These are phyloP conservation scores for Rubroboletus pulcherrimus DNA, from an alignment of 768 basidiomycete species.

Conservation along the genomic window DNA sequence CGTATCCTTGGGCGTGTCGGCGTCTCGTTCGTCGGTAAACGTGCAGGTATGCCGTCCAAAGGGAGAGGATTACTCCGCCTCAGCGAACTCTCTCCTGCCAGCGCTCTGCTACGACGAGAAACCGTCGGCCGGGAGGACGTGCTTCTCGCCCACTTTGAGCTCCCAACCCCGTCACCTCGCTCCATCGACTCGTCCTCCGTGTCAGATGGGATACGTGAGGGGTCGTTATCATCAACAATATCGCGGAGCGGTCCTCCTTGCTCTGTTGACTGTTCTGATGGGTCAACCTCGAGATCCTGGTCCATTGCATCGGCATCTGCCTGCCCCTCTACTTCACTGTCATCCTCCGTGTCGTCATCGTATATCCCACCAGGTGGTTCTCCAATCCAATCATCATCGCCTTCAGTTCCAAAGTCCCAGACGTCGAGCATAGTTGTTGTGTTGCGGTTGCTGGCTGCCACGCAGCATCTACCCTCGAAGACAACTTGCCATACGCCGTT, in stretches of 20 bases:
- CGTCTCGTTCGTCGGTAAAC: conserved; percentile 47
- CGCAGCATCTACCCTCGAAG: conserved; percentile 91
- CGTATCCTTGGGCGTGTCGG: conserved; percentile 60
- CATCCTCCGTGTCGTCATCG: conserved; percentile 56
- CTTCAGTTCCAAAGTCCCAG: conserved; percentile 81
- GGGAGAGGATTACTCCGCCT: conserved; percentile 27
- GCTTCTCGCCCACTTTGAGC: conserved; percentile 30
- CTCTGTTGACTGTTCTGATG: conserved; percentile 31
- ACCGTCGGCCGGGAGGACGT: conserved; percentile 16
- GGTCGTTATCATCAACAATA: conserved; percentile 24
- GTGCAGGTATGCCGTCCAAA: conserved; percentile 33
- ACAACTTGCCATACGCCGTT: conserved; percentile 98
- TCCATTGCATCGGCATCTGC: conserved; percentile 72
- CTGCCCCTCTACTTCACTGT: conserved; percentile 47
- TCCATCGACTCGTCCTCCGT: conserved; percentile 34
- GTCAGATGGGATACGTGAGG: conserved; percentile 23
- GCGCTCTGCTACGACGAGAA: conserved; percentile 15
- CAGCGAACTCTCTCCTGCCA: conserved; percentile 22
- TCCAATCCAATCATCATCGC: conserved; percentile 78
- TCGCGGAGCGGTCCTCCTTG: conserved; percentile 28
- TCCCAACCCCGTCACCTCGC: conserved; percentile 24
- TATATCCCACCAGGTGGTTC: conserved; percentile 74
- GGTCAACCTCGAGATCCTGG: conserved; percentile 45
- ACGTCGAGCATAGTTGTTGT: conserved; percentile 80
- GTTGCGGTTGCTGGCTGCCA: conserved; percentile 85